phyloP scores from a whole-genome alignment of 345 rosid species.

The Eucalyptus erythrocorys region DNA sequence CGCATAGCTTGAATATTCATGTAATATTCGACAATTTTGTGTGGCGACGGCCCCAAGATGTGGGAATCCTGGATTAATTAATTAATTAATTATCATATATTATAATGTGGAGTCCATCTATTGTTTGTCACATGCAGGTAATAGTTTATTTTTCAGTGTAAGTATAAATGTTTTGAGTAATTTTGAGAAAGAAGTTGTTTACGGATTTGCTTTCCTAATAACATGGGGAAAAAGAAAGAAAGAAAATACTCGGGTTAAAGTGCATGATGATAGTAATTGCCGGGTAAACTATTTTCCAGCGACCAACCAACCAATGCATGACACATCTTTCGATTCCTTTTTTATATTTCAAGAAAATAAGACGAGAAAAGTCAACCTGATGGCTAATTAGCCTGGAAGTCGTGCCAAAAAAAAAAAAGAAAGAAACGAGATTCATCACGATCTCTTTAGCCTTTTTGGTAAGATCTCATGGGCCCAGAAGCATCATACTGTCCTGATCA shows the following conservation, averaged over 20 bases:
- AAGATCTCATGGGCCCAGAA: neutral
- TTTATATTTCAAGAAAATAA: neutral
- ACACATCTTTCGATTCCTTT: neutral
- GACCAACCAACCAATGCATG: neutral
- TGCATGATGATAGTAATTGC: neutral
- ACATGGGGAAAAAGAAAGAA: neutral
- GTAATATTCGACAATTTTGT: neutral
- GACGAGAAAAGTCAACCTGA: neutral
- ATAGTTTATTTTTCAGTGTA: neutral
- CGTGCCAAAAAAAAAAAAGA: neutral
- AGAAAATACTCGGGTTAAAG: neutral
- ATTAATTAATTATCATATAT: neutral
- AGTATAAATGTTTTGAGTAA: neutral
- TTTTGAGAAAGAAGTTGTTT: neutral
- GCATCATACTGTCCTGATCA: neutral
- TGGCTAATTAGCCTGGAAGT: neutral
- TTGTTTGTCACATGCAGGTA: neutral
- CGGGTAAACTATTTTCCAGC: neutral
- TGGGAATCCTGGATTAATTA: neutral
- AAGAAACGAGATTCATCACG: neutral
- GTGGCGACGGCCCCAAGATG: neutral
- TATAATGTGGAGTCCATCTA: neutral
- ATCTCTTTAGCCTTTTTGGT: neutral
- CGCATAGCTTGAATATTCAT: neutral
- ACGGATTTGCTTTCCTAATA: neutral